Evolutionary conservation across 192 early-diverging fungal genomes (phyloP).

Genomic region (Coemansia aciculifera): DNA sequence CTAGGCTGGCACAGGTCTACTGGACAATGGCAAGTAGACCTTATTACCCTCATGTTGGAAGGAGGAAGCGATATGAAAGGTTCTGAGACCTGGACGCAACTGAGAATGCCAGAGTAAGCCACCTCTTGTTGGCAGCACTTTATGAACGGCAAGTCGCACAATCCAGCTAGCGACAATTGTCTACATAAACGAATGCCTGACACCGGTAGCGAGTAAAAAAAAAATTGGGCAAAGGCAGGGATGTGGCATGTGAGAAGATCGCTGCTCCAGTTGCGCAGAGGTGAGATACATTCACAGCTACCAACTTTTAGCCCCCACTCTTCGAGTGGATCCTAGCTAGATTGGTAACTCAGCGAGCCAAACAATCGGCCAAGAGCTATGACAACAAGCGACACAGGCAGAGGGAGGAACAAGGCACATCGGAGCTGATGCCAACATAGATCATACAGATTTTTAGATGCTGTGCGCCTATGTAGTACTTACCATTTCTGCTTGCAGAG

Average conservation of each 20-base stretch:
- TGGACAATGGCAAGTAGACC: background rate
- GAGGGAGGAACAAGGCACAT: background rate
- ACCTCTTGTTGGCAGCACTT: conserved; percentile 1
- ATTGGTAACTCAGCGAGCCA: background rate
- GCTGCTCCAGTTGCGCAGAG: background rate
- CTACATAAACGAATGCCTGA: background rate
- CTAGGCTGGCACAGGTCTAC: background rate
- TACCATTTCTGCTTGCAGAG: background rate
- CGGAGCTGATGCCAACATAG: background rate
- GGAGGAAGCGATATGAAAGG: background rate
- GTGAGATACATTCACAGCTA: background rate
- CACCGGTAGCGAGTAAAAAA: background rate
- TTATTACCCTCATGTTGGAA: background rate
- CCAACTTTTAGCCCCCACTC: background rate
- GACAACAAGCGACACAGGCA: background rate
- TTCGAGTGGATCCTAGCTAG: background rate
- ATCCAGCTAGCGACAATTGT: conserved; percentile 1
- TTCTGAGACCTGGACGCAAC: background rate
- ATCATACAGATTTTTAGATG: background rate
- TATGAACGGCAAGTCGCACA: background rate
- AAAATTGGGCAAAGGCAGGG: background rate
- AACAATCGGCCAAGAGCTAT: background rate
- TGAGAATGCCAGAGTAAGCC: background rate
- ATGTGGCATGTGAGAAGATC: background rate
- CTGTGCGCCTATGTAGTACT: background rate